A percentile compares a stretch with the other conserved stretches of the same genome.
Conservation (phyloP, 352 stramenopile species). For the Pelagophyceae sp. region DNA sequence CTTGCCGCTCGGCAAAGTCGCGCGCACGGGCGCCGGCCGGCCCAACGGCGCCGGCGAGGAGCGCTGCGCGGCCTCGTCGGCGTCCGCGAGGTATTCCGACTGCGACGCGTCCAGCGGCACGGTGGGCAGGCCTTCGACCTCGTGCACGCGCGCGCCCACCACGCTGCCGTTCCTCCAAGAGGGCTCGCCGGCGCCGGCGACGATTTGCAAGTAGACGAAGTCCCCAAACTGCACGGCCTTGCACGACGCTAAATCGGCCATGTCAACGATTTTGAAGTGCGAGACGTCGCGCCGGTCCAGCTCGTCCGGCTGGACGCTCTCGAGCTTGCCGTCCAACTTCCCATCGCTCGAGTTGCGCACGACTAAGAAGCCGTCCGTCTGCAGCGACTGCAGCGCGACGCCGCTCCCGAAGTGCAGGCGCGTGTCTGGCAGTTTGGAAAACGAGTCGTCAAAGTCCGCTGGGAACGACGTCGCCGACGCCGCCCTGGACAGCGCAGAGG, state of each 20-base stretch:
- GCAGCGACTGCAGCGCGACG: not conserved
- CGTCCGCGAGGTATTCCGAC: not conserved
- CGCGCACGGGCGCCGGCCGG: not conserved
- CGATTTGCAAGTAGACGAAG: conserved; percentile 3
- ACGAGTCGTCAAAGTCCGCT: not conserved
- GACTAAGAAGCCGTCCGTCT: not conserved
- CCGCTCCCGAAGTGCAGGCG: conserved; percentile 1
- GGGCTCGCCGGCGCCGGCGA: not conserved
- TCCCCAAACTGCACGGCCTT: not conserved
- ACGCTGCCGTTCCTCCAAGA: conserved; percentile 10
- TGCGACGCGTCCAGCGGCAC: not conserved
- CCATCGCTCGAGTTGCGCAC: not conserved
- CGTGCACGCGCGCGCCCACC: not conserved
- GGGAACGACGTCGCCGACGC: not conserved
- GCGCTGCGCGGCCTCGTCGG: not conserved
- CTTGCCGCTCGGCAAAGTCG: not conserved
- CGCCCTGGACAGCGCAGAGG: not conserved
- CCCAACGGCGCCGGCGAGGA: not conserved
- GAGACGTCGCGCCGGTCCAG: not conserved
- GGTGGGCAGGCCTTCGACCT: not conserved
- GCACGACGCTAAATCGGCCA: not conserved
- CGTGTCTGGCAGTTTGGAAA: not conserved
- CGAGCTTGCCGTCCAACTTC: not conserved
- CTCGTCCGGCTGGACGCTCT: not conserved
- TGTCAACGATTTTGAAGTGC: conserved; percentile 12